Percentiles rank a stretch among this genome's conserved stretches.
These are phyloP conservation scores for Gautieria morchelliformis DNA, from an alignment of 768 basidiomycete species.

Conservation along the genomic window DNA sequence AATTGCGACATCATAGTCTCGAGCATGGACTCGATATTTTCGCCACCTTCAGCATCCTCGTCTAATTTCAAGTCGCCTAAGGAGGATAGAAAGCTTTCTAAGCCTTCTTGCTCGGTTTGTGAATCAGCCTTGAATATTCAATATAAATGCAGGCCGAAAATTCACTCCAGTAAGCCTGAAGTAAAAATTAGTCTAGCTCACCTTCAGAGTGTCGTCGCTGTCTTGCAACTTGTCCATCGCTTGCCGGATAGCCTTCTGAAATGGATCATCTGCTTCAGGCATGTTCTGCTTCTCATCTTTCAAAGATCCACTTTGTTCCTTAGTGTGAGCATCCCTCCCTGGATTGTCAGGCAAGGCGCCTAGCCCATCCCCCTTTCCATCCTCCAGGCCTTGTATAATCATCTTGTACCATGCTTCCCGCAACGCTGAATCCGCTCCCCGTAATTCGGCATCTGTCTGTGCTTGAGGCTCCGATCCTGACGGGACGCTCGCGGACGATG, in stretches of 20 bases:
- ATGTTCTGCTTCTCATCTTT: neutral
- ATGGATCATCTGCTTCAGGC: constrained; percentile 28
- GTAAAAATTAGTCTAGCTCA: constrained; percentile 15
- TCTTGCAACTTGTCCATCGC: constrained; percentile 68
- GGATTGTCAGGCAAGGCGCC: constrained; percentile 7
- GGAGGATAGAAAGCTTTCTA: constrained; percentile 43
- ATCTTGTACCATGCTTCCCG: constrained; percentile 64
- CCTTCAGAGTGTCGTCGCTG: constrained; percentile 50
- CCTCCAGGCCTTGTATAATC: constrained; percentile 35
- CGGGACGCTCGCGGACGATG: constrained; percentile 25
- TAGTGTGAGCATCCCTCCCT: constrained; percentile 7
- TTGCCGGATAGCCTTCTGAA: constrained; percentile 60
- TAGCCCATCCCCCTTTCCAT: constrained; percentile 8
- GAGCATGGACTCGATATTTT: constrained; percentile 55
- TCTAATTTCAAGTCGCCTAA: constrained; percentile 32
- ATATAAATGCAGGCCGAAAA: neutral
- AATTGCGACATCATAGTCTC: constrained; percentile 77
- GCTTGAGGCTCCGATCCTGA: constrained; percentile 33
- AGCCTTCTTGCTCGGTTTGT: constrained; percentile 26
- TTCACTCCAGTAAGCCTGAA: neutral
- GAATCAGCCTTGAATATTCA: constrained; percentile 11
- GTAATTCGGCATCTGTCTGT: constrained; percentile 14
- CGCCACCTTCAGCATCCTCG: constrained; percentile 29
- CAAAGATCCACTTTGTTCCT: constrained; percentile 1
- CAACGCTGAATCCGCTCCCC: constrained; percentile 32